Percentiles rank a stretch among this genome's conserved stretches.
phyloP scores from a whole-genome alignment of 176 grass and related monocot genomes.

The Cocos nucifera region DNA sequence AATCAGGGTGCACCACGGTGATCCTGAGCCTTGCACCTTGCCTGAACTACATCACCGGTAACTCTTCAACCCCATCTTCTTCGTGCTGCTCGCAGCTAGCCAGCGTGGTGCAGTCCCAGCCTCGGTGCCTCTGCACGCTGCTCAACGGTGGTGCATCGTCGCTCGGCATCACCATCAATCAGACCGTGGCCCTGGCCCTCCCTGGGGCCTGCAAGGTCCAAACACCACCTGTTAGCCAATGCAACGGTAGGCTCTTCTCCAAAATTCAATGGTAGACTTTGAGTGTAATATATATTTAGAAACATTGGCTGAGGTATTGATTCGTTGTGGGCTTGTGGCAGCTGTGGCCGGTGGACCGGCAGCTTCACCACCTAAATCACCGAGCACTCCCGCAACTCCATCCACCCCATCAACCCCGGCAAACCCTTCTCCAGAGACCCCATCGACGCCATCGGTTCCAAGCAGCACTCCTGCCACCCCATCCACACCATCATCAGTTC shows the following conservation, averaged over 20 bases:
- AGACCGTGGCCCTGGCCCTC: neutral
- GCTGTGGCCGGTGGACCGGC: neutral
- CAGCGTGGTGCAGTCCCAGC: neutral
- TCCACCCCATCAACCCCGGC: neutral
- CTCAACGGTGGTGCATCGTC: conserved; percentile 4
- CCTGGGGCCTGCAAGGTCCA: neutral
- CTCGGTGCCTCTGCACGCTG: conserved; percentile 5
- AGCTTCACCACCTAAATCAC: neutral
- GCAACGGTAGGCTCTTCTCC: neutral
- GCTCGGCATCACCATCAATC: conserved; percentile 4
- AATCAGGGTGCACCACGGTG: neutral
- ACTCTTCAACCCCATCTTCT: neutral
- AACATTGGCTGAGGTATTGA: neutral
- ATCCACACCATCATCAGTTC: neutral
- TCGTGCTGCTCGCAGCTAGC: conserved; percentile 1
- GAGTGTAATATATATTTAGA: neutral
- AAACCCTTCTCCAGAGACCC: too few species aligned
- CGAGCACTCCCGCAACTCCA: neutral
- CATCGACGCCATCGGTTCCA: neutral
- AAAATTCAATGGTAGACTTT: neutral
- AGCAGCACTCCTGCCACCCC: neutral
- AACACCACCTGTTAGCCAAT: neutral
- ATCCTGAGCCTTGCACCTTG: neutral
- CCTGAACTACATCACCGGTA: neutral
- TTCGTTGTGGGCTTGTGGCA: neutral